Conservation (phyloP, 2,329 filamentous ascomycete genomes). For the Apiospora rasikravindrae region DNA sequence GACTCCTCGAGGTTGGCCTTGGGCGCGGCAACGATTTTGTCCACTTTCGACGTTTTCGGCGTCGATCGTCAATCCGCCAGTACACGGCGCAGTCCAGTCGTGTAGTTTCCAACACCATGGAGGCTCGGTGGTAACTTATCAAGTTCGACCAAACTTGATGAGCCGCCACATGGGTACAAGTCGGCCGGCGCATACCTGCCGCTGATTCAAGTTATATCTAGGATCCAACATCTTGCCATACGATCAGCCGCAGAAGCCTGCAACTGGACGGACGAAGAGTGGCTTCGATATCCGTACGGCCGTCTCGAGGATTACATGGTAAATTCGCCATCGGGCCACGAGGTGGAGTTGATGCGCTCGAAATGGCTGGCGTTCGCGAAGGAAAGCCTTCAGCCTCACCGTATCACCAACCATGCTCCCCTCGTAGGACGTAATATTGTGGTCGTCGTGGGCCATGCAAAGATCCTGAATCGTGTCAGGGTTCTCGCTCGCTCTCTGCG, state of each 20-base stretch:
- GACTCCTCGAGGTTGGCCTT: neutral
- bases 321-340: neutral
- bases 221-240: neutral
- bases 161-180: neutral
- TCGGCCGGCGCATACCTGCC: conserved; percentile 6
- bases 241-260: neutral
- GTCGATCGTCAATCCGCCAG: neutral
- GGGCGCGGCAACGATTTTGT: neutral
- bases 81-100: neutral
- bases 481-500: conserved; percentile 29
- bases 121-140: neutral
- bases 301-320: neutral
- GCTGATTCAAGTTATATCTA: neutral
- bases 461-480: conserved; percentile 29
- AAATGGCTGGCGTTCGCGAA: neutral
- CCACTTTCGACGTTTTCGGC: neutral
- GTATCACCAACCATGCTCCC: neutral
- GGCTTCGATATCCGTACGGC: neutral
- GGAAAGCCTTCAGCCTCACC: neutral
- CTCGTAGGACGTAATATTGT: conserved; percentile 38
- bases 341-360: neutral
- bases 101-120: neutral
- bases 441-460: conserved; percentile 36
- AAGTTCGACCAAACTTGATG: neutral
- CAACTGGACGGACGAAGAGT: neutral